A percentile compares a stretch with the other conserved stretches of the same genome.
phyloP scores from a whole-genome alignment of 2,329 filamentous ascomycete genomes.

The Colletotrichum theobromicola region DNA sequence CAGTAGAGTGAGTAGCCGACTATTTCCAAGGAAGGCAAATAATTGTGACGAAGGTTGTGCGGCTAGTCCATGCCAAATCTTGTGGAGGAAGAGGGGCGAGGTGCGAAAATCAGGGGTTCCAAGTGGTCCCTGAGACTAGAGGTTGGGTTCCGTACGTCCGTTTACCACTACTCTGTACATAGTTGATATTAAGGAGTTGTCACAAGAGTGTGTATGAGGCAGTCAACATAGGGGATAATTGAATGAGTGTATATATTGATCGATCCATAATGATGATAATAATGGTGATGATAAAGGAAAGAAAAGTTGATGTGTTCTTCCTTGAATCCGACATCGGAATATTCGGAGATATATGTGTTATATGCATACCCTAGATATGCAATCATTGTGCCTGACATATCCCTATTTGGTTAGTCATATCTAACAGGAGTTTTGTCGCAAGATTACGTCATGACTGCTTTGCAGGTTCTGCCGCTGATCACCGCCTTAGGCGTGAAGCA shows the following conservation, averaged over 20 bases:
- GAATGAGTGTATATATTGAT: too few relatives aligned
- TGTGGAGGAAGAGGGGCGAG: neutral
- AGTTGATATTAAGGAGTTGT: neutral
- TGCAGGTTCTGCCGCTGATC: neutral
- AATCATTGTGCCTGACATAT: neutral
- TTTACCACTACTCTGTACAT: neutral
- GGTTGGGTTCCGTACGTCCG: neutral
- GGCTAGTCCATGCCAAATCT: neutral
- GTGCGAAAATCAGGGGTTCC: neutral
- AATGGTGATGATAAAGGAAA: too few relatives aligned
- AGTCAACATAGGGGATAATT: too few relatives aligned
- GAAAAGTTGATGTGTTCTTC: too few relatives aligned
- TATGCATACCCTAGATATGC: neutral
- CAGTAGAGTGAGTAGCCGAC: too few relatives aligned
- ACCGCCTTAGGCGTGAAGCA: neutral
- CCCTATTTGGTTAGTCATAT: neutral
- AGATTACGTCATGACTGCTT: neutral
- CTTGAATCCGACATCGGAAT: too few relatives aligned
- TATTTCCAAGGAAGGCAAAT: neutral
- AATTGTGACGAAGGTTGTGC: neutral
- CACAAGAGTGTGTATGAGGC: too few relatives aligned
- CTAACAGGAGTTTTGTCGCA: neutral
- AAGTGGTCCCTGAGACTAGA: neutral
- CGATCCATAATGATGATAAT: too few relatives aligned
- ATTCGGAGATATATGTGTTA: neutral